Percentiles rank a stretch among this genome's conserved stretches.
Evolutionary conservation across 768 basidiomycete genomes (phyloP).

Genomic region (Pleurotus sapidus): DNA sequence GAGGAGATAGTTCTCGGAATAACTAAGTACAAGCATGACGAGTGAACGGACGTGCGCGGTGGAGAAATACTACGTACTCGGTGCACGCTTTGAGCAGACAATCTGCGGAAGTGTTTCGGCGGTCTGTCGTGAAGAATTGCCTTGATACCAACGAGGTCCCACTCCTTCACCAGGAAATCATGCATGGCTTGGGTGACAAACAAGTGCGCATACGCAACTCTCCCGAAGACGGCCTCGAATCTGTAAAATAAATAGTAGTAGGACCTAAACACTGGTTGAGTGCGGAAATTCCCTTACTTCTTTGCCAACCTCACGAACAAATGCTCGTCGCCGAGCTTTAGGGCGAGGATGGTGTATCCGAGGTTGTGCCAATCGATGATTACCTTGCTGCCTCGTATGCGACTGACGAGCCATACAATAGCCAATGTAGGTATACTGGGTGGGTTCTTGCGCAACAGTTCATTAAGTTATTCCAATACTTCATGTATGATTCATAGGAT

Average conservation of each 20-base stretch:
- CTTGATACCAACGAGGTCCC: slow-evolving; percentile 82
- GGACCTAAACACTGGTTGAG: background rate
- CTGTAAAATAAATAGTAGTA: slow-evolving; percentile 36
- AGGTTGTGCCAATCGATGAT: slow-evolving; percentile 99
- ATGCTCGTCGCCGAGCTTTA: slow-evolving; percentile 72
- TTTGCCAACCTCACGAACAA: slow-evolving; percentile 71
- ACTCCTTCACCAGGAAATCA: slow-evolving; percentile 63
- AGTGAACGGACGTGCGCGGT: background rate
- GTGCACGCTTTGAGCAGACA: slow-evolving; percentile 69
- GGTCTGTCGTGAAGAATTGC: slow-evolving; percentile 88
- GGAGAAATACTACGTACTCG: slow-evolving; percentile 45
- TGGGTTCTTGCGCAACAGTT: slow-evolving; percentile 65
- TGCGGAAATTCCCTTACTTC: slow-evolving; percentile 44
- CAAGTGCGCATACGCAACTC: slow-evolving; percentile 80
- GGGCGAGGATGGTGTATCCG: slow-evolving; percentile 87
- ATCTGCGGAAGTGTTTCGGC: slow-evolving; percentile 76
- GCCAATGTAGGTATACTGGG: slow-evolving; percentile 94
- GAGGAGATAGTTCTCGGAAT: background rate
- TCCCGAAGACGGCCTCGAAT: slow-evolving; percentile 82
- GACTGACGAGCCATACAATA: slow-evolving; percentile 72
- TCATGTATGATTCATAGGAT: background rate
- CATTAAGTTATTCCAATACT: no score
- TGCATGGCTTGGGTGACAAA: slow-evolving; percentile 93
- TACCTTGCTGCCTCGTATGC: slow-evolving; percentile 72
- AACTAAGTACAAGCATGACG: background rate